Evolutionary conservation across 352 stramenopile genomes (phyloP), one percentile per base, ranked within the genome.

Genomic region (Salisapilia sapeloensis): DNA sequence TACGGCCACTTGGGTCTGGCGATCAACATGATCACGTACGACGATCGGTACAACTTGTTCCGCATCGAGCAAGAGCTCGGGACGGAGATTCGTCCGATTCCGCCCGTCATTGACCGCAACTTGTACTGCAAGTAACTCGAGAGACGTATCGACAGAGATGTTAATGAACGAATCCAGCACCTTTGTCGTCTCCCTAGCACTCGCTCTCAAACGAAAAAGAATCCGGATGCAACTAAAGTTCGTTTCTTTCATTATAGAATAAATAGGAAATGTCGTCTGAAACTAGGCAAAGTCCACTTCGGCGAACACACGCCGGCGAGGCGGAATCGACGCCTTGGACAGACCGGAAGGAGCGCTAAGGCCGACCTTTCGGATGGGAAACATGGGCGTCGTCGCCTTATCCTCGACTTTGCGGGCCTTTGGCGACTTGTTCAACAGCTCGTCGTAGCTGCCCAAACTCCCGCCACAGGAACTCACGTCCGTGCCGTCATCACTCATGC

Each of bases 1-100:
- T 99, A 98, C 48, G 96, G 96, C 11, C 95, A 99, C 56, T 71
- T 98, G 29, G 96, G 95, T 50, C 71, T 99, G 24, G 95, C 96
- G 16, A 97, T 99, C 53, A 99, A 99, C 52, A 91, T 99, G 49
- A 99, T 99, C 56, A 99, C 95, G 29, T 97, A 97, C 50, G 94
- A 99, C 38, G 96, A 99, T 58, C 74, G 91, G 30, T 92, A 97
- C 64, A 94, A 93, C 41, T 53, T 99, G 35, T 98, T 96, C 60
- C 77, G 83, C 20, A 97, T 99, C 35, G 95, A 99, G 56, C 87
- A 98, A 48, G 96, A 99, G 56, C 77, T 99, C 5, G 94, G 92
- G 37, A 99, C 95, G 15, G 94, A 99, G 64, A 99, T 99, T 51
- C 75, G 95, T 35, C 92, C 96, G 7, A 99, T 99, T 46, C 96